Conservation (phyloP, 805 yeast species). For the Kodamaea kaohsiungensis region DNA sequence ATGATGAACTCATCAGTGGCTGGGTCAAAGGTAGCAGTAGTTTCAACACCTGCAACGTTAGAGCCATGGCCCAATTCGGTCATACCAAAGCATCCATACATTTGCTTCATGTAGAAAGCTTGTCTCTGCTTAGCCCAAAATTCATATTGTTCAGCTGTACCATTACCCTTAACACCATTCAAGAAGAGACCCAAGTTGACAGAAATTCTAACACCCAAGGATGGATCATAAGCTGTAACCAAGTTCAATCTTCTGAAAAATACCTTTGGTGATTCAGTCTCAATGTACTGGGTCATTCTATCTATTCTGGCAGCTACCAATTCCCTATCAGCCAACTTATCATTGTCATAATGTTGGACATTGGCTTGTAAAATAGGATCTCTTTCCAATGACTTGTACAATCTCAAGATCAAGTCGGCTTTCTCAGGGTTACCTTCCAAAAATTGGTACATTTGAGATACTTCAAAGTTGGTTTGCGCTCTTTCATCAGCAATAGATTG, state of each 20-base stretch:
- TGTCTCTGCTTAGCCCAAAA: conserved; percentile 40
- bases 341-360: conserved; percentile 34
- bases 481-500: conserved; percentile 37
- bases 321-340: conserved; percentile 31
- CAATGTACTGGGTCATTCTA: conserved; percentile 37
- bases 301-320: conserved; percentile 36
- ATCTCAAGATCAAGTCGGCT: conserved; percentile 27
- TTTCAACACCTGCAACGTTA: conserved; percentile 89
- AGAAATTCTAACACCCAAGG: conserved; percentile 37
- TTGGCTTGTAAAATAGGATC: conserved; percentile 37
- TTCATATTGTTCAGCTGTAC: conserved; percentile 38
- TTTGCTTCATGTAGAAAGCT: conserved; percentile 32
- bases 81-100: conserved; percentile 89
- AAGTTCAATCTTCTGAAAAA: conserved; percentile 38
- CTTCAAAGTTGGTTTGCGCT: conserved; percentile 31
- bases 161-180: conserved; percentile 42
- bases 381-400: conserved; percentile 38
- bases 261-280: conserved; percentile 30
- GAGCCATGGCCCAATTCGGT: conserved; percentile 86
- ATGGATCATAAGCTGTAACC: conserved; percentile 39
- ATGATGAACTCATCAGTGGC: conserved; percentile 43
- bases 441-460: conserved; percentile 40
- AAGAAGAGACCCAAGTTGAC: conserved; percentile 42
- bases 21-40: conserved; percentile 54
- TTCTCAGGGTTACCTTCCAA: conserved; percentile 43